Evolutionary conservation across 1,139 yeast species (phyloP).

Genomic region (Candida sp.): DNA sequence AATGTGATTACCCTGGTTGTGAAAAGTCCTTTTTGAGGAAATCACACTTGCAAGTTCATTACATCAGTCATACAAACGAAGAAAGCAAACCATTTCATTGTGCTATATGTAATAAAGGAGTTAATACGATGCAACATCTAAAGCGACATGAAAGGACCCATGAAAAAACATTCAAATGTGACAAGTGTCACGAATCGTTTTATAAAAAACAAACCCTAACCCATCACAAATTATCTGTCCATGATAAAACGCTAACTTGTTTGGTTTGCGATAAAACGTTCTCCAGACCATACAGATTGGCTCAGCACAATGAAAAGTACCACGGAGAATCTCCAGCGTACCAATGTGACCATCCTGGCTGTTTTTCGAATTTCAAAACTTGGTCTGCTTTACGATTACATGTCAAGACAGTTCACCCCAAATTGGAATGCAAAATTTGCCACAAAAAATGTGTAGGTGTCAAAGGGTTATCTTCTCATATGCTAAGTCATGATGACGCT

Average conservation of each 20-base stretch:
- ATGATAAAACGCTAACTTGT: slow-evolving; percentile 53
- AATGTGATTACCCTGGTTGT: slow-evolving; percentile 56
- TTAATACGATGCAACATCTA: slow-evolving; percentile 77
- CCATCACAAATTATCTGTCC: slow-evolving; percentile 66
- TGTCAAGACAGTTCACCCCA: slow-evolving; percentile 70
- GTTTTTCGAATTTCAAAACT: slow-evolving; percentile 59
- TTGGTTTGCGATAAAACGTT: slow-evolving; percentile 57
- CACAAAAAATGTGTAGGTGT: slow-evolving; percentile 74
- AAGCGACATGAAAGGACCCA: slow-evolving; percentile 81
- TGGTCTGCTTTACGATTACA: slow-evolving; percentile 81
- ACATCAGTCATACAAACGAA: slow-evolving; percentile 54
- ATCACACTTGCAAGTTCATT: slow-evolving; percentile 76
- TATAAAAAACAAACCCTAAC: slow-evolving; percentile 77
- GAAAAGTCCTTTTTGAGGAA: slow-evolving; percentile 66
- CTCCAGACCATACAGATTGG: slow-evolving; percentile 57
- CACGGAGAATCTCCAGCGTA: slow-evolving; percentile 57
- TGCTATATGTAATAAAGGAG: slow-evolving; percentile 76
- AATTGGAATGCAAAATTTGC: slow-evolving; percentile 62
- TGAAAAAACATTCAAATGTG: slow-evolving; percentile 66
- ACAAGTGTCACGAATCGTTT: slow-evolving; percentile 64
- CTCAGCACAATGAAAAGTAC: slow-evolving; percentile 57
- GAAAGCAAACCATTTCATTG: slow-evolving; percentile 74
- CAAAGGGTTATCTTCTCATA: slow-evolving; percentile 67
- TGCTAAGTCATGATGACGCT: slow-evolving; percentile 54
- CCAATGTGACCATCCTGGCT: slow-evolving; percentile 61